A percentile compares a stretch with the other conserved stretches of the same genome.
phyloP scores from a whole-genome alignment of 208 protist genomes.

The Trichomonas gallinae region DNA sequence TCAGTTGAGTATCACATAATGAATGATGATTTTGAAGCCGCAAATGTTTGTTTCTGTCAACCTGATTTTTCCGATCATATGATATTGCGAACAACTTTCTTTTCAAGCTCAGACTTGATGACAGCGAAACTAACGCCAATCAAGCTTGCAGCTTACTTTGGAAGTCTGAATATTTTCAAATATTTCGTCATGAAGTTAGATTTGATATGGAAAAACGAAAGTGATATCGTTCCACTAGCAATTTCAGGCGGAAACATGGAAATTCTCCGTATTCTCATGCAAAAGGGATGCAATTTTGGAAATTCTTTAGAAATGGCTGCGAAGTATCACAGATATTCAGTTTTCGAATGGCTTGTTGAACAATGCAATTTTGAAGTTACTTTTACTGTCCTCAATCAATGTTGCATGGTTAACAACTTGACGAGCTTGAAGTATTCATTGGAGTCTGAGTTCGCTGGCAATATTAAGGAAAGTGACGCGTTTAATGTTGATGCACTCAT shows the following conservation, averaged over 20 bases:
- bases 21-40: not conserved
- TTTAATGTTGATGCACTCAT: not conserved
- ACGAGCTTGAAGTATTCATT: not conserved
- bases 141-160: not conserved
- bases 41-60: not conserved
- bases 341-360: not conserved
- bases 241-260: not conserved
- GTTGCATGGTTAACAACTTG: not conserved
- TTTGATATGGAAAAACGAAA: not conserved
- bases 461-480: not conserved
- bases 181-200: not conserved
- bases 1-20: not conserved
- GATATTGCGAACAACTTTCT: not conserved
- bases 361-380: not conserved
- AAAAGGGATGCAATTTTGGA: not conserved
- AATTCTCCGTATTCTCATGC: not conserved
- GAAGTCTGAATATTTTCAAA: not conserved
- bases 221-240: not conserved
- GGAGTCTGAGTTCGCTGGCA: not conserved
- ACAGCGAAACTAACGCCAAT: not conserved
- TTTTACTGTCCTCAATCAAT: not conserved
- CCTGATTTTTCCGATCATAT: not conserved
- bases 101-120: not conserved
- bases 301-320: not conserved
- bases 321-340: not conserved